Base-by-base conservation (phyloP, 2,329 filamentous ascomycete genomes). In the Neofusicoccum umdonicola region DNA sequence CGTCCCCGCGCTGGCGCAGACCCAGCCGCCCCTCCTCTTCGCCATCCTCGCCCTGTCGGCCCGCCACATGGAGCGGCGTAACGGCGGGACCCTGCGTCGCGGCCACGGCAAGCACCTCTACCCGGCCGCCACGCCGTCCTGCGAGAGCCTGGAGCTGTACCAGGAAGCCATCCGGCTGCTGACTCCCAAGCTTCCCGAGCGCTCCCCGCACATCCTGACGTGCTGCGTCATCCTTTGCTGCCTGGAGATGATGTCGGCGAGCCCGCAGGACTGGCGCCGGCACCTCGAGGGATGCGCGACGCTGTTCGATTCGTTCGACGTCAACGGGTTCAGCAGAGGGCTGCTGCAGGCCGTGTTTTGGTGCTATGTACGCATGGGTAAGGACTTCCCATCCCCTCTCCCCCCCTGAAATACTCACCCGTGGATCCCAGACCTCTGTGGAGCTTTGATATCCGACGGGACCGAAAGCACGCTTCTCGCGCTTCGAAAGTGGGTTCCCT, bases 191-290 rank as follows among this genome's bases (percentile, higher is more conserved):
- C 73, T 86, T 0, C 78, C 82, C 11, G 78, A 80, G 3, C 79
- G 80, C 1, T 80, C 79, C 57, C 81, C 81, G 0, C 78, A 81
- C 7, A 81, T 85, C 7, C 80, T 86, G 13, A 82, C 83, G 0
- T 80, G 83, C 0, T 85, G 81, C 61, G 83, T 85, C 2, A 76
- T 86, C 3, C 76, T 85, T 0, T 85, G 83, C 63, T 84, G 84
- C 8, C 69, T 86, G 2, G 84, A 86, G 65, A 85, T 85, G 83
- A 73, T 73, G 61, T 71, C 71, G 4, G 71, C 72, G 4, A 73
- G 71, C 56, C 71, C 71, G 11, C 70, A 84, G 64, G 79, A 81
- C 42, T 84, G 83, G 82, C 77, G 79, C 27, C 79, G 80, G 1
- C 83, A 85, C 66, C 76, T 85, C 0, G 83, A 85, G 66, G 83